Evolutionary conservation across 192 early-diverging fungal species (phyloP).

Genomic region (Backusella liffmaniae): DNA sequence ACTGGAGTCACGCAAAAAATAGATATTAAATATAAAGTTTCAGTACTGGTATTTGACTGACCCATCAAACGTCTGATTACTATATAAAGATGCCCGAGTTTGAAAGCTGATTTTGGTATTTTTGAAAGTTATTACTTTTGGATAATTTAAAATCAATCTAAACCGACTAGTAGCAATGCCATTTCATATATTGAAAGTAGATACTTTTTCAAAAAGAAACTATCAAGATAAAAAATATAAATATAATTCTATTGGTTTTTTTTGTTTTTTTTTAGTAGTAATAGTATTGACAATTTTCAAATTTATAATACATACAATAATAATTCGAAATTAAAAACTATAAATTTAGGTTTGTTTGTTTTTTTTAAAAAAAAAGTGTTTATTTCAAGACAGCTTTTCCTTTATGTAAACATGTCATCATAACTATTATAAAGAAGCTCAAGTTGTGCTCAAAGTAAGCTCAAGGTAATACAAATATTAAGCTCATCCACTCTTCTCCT

Average conservation of each 20-base stretch:
- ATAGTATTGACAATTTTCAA: too few species aligned
- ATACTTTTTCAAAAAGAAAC: background rate
- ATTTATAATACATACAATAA: too few species aligned
- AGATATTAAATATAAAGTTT: background rate
- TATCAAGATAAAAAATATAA: too few species aligned
- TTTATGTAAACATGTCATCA: background rate
- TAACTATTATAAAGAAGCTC: background rate
- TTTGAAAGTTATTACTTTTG: conserved; percentile 5
- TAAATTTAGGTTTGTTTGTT: background rate
- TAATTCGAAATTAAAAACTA: background rate
- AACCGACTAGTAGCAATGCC: background rate
- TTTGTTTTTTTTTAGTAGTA: background rate
- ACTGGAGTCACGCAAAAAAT: background rate
- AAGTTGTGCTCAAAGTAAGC: background rate
- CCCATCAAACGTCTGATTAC: conserved; percentile 2
- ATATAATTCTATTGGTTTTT: background rate
- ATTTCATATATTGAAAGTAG: background rate
- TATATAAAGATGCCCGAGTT: conserved; percentile 7
- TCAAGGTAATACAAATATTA: conserved; percentile 3
- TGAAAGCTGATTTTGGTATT: conserved; percentile 3
- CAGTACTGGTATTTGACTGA: background rate
- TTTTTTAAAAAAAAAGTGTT: background rate
- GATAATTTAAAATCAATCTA: background rate
- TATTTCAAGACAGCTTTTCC: background rate
- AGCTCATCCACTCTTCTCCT: background rate